Conservation (phyloP, 345 rosid genomes). For the Erysimum cheiranthoides region DNA sequence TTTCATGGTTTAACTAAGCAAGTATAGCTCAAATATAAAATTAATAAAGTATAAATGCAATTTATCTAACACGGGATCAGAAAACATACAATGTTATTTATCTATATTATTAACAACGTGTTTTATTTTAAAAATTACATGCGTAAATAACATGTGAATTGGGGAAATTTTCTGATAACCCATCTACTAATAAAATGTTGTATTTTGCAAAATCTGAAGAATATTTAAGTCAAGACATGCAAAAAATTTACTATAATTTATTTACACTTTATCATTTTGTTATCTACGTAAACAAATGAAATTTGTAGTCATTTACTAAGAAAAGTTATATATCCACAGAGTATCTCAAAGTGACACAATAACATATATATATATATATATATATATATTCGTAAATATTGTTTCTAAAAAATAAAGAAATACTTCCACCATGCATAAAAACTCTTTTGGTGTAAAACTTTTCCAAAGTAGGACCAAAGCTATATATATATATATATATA, state of each 20-base stretch:
- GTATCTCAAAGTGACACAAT: not conserved
- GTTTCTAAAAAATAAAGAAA: not conserved
- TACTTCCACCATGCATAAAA: not conserved
- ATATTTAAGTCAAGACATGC: not conserved
- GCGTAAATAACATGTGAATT: not conserved
- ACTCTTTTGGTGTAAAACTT: not conserved
- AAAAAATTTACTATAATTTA: not conserved
- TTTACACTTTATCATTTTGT: not conserved
- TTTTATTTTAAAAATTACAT: not conserved
- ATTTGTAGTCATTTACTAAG: not conserved
- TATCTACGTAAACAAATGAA: not conserved
- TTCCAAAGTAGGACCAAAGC: not conserved
- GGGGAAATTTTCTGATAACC: too few relatives aligned
- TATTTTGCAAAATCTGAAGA: not conserved
- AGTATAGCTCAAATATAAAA: not conserved
- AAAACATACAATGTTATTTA: not conserved
- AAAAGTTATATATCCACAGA: too few relatives aligned
- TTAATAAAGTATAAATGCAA: too few relatives aligned
- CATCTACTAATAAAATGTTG: not conserved
- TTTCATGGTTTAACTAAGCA: conserved; percentile 10
- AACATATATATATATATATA: too few relatives aligned
- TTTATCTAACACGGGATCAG: not conserved
- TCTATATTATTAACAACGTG: not conserved
- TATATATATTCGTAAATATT: too few relatives aligned
- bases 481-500: too few relatives aligned